Conservation (phyloP, 805 yeast species). For the Blastobotrys attinorum region DNA sequence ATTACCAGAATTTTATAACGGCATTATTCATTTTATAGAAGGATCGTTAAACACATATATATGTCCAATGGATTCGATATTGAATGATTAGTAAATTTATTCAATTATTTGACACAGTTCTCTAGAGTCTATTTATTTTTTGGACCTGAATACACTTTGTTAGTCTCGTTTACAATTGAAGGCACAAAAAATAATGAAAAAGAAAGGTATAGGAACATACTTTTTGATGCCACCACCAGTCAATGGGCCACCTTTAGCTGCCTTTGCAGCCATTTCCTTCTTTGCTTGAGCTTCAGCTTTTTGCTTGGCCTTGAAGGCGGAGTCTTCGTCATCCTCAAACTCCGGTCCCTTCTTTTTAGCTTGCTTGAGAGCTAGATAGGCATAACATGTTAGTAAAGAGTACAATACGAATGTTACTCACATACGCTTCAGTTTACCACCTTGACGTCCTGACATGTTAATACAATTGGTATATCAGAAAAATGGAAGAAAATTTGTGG, state of each 20-base stretch:
- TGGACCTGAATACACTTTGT: background rate
- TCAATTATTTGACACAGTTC: too few species aligned
- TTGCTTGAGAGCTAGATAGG: slow-evolving; percentile 48
- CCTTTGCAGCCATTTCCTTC: slow-evolving; percentile 82
- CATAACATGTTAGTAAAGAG: background rate
- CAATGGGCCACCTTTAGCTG: slow-evolving; percentile 84
- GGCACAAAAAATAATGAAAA: background rate
- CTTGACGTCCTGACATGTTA: slow-evolving; percentile 90
- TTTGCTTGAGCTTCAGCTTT: slow-evolving; percentile 90
- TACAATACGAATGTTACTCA: slow-evolving; percentile 8
- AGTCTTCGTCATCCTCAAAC: slow-evolving; percentile 70
- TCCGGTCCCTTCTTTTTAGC: slow-evolving; percentile 77
- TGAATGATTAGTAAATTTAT: too few species aligned
- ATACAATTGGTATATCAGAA: background rate
- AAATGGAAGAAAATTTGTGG: background rate
- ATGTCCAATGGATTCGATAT: too few species aligned
- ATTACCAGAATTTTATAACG: too few species aligned
- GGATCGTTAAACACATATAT: too few species aligned
- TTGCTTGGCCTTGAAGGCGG: slow-evolving; percentile 88
- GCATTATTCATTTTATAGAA: too few species aligned
- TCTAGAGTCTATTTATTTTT: background rate
- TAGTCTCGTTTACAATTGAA: background rate
- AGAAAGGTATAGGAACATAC: slow-evolving; percentile 26
- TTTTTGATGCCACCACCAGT: slow-evolving; percentile 95
- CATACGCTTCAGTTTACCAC: slow-evolving; percentile 89